Conservation (phyloP, 2,329 filamentous ascomycete genomes). For the Aspergillus thermomutatus region DNA sequence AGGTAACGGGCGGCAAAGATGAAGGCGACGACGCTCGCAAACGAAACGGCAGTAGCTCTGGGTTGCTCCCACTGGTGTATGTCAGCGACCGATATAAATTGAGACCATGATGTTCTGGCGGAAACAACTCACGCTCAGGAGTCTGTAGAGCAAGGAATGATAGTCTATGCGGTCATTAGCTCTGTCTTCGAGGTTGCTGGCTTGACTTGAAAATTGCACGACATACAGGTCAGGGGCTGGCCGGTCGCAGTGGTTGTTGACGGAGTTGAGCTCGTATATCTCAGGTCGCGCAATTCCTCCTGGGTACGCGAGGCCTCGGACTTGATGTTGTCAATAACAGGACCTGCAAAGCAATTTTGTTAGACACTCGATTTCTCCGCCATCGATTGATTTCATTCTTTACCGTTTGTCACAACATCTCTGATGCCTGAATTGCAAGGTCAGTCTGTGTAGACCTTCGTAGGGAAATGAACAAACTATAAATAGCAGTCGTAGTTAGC, state of each 20-base stretch:
- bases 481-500: slow-evolving; percentile 3
- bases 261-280: slow-evolving; percentile 52
- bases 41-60: slow-evolving; percentile 61
- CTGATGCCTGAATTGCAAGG: slow-evolving; percentile 19
- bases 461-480: slow-evolving; percentile 12
- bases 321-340: slow-evolving; percentile 56
- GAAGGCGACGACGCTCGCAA: slow-evolving; percentile 52
- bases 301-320: slow-evolving; percentile 55
- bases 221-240: slow-evolving; percentile 60
- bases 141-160: slow-evolving; percentile 64
- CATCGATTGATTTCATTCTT: background rate
- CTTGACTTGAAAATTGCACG: background rate
- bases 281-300: slow-evolving; percentile 58
- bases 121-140: slow-evolving; percentile 53
- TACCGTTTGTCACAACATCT: slow-evolving; percentile 27
- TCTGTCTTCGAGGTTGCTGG: background rate
- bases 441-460: slow-evolving; percentile 13
- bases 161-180: slow-evolving; percentile 48
- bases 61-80: slow-evolving; percentile 59
- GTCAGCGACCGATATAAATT: slow-evolving; percentile 5
- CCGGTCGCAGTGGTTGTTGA: slow-evolving; percentile 56
- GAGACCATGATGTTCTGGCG: background rate
- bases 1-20: slow-evolving; percentile 64
- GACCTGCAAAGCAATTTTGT: slow-evolving; percentile 37
- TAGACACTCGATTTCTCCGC: slow-evolving; percentile 13